Conservation (phyloP, 768 basidiomycete species). For the Tricholoma saponaceum region DNA sequence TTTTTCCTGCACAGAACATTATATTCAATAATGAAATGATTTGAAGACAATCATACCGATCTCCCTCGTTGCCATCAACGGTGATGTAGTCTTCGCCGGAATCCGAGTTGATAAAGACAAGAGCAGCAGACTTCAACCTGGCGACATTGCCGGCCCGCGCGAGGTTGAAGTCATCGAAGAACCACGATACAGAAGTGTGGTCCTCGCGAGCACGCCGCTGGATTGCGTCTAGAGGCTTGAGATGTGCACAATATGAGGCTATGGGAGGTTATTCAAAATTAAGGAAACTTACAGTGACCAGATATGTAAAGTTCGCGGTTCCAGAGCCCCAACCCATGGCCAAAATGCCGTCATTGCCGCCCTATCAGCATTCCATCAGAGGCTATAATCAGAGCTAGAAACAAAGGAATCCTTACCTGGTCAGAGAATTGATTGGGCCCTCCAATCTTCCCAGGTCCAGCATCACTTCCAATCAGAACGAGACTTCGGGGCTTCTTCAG, state of each 20-base stretch:
- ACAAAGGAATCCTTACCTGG: conserved; percentile 25
- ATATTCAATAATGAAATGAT: background rate
- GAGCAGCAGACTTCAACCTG: conserved; percentile 51
- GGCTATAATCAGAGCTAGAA: background rate
- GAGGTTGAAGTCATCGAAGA: conserved; percentile 67
- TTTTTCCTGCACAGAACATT: conserved; percentile 40
- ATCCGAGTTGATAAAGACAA: conserved; percentile 81
- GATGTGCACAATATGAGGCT: background rate
- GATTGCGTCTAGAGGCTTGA: conserved; percentile 78
- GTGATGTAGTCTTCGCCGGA: conserved; percentile 84
- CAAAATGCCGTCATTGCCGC: conserved; percentile 63
- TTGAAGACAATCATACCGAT: conserved; percentile 39
- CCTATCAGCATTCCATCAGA: conserved; percentile 18
- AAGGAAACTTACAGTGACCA: conserved; percentile 54
- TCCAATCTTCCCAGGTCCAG: conserved; percentile 50
- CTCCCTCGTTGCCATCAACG: conserved; percentile 76
- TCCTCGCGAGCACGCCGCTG: conserved; percentile 66
- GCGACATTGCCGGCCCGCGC: conserved; percentile 43
- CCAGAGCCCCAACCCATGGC: conserved; percentile 95
- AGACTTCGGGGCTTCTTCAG: conserved; percentile 55
- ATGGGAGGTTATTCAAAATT: background rate
- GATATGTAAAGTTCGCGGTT: conserved; percentile 74
- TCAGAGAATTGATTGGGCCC: conserved; percentile 74
- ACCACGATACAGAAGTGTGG: conserved; percentile 62
- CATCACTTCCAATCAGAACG: conserved; percentile 60